Base-by-base conservation (phyloP, 1,284 basidiomycete species). In the Austroboletus olivaceoglutinosus region DNA sequence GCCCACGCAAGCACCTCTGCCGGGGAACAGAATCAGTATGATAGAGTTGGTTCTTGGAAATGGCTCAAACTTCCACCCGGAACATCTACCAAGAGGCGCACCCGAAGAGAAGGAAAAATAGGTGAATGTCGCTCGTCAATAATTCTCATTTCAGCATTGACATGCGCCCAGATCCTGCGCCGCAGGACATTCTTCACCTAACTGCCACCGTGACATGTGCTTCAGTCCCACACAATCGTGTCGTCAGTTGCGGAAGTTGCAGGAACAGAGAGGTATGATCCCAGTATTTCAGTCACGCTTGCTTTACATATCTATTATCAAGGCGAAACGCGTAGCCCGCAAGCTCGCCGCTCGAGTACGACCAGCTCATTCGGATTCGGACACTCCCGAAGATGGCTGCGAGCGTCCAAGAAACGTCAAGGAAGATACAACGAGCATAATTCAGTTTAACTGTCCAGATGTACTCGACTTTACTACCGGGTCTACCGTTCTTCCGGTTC, bases 391-490 rank as follows among this genome's bases (percentile, higher is more conserved):
- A 52, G 82, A 85, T 60, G 72, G 59, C 57, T 68, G 55, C 58
- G 68, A 70, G 60, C 75, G 70, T 45, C 59, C 53, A 49, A 73
- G 63, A 68, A 76, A 68, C 50, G 76, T 76, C 45, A 78, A 80
- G 42, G 86, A 89, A 74, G 85, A 89, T 55, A 83, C 83, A 10
- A 89, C 88, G 45, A 89, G 85, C 57, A 93, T 98, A 56, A 86
- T 97, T 48, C 86, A 97, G 53, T 99, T 99, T 76, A 99, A 99
- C 65, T 98, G 95, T 62, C 82, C 92, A 0, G 91, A 97, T 61
- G 82, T 93, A 48, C 81, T 98, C 45, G 91, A 94, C 61, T 93
- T 99, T 65, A 88, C 86, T 15, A 80, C 86, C 18, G 97, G 97
- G 30, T 90, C 91, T 34, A 88, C 88, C 13, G 81, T 92, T 18